These are phyloP conservation scores for Trematosphaeria pertusa DNA, from an alignment of 2,329 filamentous ascomycete genomes.

Conservation along the genomic window DNA sequence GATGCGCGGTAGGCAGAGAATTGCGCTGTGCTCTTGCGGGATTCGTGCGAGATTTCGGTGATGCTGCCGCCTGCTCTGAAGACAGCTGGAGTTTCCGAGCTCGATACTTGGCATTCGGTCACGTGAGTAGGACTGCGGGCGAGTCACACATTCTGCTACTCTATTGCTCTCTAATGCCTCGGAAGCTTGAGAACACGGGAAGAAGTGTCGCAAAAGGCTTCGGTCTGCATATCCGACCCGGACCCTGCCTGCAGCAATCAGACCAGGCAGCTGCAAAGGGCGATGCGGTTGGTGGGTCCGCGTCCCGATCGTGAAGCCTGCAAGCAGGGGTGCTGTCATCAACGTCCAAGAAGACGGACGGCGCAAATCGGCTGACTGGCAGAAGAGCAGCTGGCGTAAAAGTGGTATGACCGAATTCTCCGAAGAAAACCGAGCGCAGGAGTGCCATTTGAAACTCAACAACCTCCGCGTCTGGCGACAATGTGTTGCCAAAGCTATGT, in stretches of 20 bases:
- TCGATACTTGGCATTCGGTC: not conserved
- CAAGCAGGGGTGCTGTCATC: conserved; percentile 11
- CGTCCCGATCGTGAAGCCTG: conserved; percentile 9
- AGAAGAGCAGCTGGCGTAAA: not conserved
- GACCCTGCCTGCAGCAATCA: too few relatives aligned
- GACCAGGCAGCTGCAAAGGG: too few relatives aligned
- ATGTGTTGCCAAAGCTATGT: not conserved
- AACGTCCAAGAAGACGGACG: too few relatives aligned
- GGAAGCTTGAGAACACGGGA: too few relatives aligned
- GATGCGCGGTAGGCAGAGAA: too few relatives aligned
- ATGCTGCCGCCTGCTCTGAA: conserved; percentile 16
- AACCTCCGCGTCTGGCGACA: not conserved
- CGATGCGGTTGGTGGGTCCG: too few relatives aligned
- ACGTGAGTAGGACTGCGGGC: too few relatives aligned
- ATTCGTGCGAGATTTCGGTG: conserved; percentile 4
- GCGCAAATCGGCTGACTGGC: not conserved
- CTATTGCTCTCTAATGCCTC: too few relatives aligned
- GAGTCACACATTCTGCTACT: too few relatives aligned
- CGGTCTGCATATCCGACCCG: too few relatives aligned
- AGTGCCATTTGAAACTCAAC: not conserved
- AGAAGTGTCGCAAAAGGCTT: too few relatives aligned
- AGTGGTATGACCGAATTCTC: not conserved
- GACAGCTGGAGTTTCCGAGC: too few relatives aligned
- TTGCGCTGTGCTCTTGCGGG: not conserved
- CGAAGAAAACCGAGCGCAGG: not conserved